Conservation (phyloP, 2,329 filamentous ascomycete species). For the Coniochaeta ligniaria region DNA sequence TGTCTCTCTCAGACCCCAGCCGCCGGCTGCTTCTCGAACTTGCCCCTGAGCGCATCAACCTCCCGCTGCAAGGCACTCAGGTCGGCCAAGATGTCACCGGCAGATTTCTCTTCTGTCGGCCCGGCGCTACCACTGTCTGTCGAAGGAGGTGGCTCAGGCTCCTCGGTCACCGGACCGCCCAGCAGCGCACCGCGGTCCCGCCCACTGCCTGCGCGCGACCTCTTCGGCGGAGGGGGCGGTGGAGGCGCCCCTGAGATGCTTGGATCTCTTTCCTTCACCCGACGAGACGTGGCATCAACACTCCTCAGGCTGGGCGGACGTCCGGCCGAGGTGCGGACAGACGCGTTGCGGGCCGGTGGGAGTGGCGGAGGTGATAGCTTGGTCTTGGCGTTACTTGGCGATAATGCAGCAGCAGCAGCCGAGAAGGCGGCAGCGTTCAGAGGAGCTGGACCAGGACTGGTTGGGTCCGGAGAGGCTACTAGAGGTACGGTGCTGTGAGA, state of each 20-base stretch:
- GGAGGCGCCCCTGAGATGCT: constrained; percentile 16
- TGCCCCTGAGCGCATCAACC: constrained; percentile 58
- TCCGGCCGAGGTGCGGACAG: constrained; percentile 28
- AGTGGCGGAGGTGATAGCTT: constrained; percentile 27
- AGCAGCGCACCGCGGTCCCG: constrained; percentile 29
- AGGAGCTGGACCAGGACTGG: background rate
- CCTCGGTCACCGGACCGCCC: constrained; percentile 9
- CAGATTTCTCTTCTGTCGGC: constrained; percentile 20
- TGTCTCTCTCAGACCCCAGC: background rate
- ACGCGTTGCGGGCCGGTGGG: constrained; percentile 23
- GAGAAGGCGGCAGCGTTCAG: background rate
- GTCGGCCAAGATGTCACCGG: constrained; percentile 62
- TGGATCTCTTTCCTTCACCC: constrained; percentile 21
- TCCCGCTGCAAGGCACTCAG: constrained; percentile 65
- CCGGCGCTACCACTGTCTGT: constrained; percentile 12
- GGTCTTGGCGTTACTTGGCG: background rate
- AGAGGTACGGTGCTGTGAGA: background rate
- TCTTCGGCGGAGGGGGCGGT: constrained; percentile 42
- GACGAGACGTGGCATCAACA: constrained; percentile 27
- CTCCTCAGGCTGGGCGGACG: constrained; percentile 36
- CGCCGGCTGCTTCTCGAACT: constrained; percentile 19
- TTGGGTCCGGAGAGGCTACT: background rate
- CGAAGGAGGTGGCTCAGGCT: constrained; percentile 9
- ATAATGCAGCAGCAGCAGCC: constrained; percentile 10
- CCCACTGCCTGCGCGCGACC: constrained; percentile 39